Base-by-base conservation (phyloP, 2,329 filamentous ascomycete genomes). In the Colletotrichum tropicicola region DNA sequence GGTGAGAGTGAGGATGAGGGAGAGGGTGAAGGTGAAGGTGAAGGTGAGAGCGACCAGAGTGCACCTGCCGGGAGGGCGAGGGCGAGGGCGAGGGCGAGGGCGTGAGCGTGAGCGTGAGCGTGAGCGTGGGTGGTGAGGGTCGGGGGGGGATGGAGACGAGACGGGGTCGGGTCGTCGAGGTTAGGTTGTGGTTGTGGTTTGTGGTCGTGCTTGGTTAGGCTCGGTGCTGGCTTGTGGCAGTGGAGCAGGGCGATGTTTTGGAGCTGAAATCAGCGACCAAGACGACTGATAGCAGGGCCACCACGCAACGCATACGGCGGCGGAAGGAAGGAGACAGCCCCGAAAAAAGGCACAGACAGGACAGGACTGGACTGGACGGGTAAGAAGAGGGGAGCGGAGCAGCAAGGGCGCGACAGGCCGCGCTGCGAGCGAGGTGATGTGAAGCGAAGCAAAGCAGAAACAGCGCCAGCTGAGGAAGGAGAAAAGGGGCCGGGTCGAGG, bases 91-190 rank as follows among this genome's bases (percentile, higher is more conserved):
- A 23, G 37, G 37, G 30, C 23, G 54, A 48, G 25, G 43, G 43
- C 43, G 23, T 6, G 19, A n/a, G n/a, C n/a, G n/a, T n/a, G n/a
- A n/a, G n/a, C n/a, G n/a, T n/a, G n/a, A n/a, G 30, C 30, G 44
- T 48, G 44, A 30, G 43, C 41, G 54, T 19, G 43, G 43, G 43
- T 48, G 28, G 54, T 53, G 61, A 65, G 51, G 56, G 56, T 65
- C 37, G 57, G 62, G 58, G 57, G 39, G 32, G 49, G 62, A n/a
- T n/a, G n/a, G n/a, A n/a, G n/a, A n/a, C n/a, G 28, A 51, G 54
- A 59, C 54, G 35, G 49, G 58, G 62, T 51, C 57, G 57, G 62
- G 62, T 65, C 51, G 62, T 60, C 37, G 51, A 65, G 49, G 57
- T 62, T 61, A 51, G 62, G 57, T 65, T 55, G 55, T 64, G 43